Evolutionary conservation across 192 early-diverging fungal genomes (phyloP), one percentile per base, ranked within the genome.

Genomic region (Thoreauomyces humboldtii): DNA sequence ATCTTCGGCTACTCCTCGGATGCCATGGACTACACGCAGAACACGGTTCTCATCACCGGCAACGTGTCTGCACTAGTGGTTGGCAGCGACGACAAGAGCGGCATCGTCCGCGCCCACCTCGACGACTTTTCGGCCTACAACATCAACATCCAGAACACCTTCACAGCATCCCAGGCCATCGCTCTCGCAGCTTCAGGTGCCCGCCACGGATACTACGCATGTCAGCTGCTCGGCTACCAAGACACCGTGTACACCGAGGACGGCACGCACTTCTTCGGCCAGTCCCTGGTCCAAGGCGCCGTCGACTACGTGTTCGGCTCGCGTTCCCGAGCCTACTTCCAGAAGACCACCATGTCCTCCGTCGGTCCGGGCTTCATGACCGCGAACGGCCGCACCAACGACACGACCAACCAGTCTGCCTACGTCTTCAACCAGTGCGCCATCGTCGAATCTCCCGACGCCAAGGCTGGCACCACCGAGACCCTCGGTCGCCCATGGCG

Each of bases 231-330:
- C 7, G 47, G 47, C 7, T 50, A 22, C 7, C 47, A 50, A 24
- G 47, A 50, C 38, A 41, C 38, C 38, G 11, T 41, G 38, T 17
- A 12, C 38, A 41, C 38, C 11, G 17, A 41, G 11, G 50, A 61
- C 15, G 45, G 59, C 29, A 9, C 5, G 7, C 59, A 61, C 17
- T 61, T 57, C 45, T 61, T 61, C 25, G 42, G 45, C 36, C 9
- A 61, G 17, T 12, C 59, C 12, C 19, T 57, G 12, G 54, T 61
- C 54, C 50, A 57, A 11, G 59, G 59, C 17, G 50, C 50, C 25
- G 42, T 61, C 25, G 59, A 61, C 25, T 61, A 51, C 31, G 54
- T 61, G 53, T 61, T 61, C 59, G 59, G 59, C n/a, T 17, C n/a
- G n/a, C 41, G n/a, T 21, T 9, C 36, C 34, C n/a, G 31, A 15